Evolutionary conservation across 192 early-diverging fungal genomes (phyloP).

Genomic region (Obelidium mucronatum): DNA sequence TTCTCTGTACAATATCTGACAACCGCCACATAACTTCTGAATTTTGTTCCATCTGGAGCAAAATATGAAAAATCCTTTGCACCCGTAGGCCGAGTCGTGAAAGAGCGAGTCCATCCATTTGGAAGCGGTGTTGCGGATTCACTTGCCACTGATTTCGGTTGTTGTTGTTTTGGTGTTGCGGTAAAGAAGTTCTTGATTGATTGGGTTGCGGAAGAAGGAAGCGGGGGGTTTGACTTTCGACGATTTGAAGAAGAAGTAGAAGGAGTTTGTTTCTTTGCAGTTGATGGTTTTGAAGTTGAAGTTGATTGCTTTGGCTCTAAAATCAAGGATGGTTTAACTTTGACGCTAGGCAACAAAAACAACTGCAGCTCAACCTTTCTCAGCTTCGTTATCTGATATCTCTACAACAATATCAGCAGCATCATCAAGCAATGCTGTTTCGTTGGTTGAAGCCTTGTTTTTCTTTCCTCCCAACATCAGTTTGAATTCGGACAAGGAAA

Average conservation of each 20-base stretch:
- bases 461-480: too few species aligned
- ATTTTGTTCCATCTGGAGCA: slow-evolving; percentile 17
- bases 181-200: background rate
- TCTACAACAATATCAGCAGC: too few species aligned
- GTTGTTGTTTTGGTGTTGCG: background rate
- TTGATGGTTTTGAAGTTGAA: background rate
- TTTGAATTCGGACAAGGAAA: too few species aligned
- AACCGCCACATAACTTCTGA: slow-evolving; percentile 21
- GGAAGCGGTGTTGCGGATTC: background rate
- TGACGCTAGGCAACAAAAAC: too few species aligned
- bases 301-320: background rate
- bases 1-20: slow-evolving; percentile 12
- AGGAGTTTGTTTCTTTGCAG: background rate
- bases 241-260: background rate
- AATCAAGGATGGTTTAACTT: too few species aligned
- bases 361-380: too few species aligned
- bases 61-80: slow-evolving; percentile 3
- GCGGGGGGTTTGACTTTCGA: background rate
- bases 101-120: slow-evolving; percentile 7
- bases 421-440: too few species aligned
- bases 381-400: too few species aligned
- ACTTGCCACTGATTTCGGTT: background rate
- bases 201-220: too few species aligned
- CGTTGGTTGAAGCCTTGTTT: too few species aligned
- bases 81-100: slow-evolving; percentile 7